These are phyloP conservation scores for Dothistroma pini DNA, from an alignment of 2,329 filamentous ascomycete species.

Conservation along the genomic window DNA sequence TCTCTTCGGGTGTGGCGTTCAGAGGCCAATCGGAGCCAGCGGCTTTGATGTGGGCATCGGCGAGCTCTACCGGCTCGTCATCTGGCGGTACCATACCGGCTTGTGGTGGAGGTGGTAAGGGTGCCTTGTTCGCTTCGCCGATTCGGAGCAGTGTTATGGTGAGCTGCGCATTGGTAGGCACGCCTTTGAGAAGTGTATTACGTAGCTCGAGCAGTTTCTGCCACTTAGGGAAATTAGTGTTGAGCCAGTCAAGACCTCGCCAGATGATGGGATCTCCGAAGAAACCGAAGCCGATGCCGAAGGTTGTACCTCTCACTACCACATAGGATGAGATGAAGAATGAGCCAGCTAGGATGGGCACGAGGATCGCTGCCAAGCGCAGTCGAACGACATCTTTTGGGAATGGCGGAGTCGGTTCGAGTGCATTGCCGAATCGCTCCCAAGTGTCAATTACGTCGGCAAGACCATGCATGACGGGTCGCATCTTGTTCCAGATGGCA, in stretches of 20 bases:
- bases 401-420: slow-evolving; percentile 50
- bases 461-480: slow-evolving; percentile 66
- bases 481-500: slow-evolving; percentile 72
- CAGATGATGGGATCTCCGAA: slow-evolving; percentile 74
- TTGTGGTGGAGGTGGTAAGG: slow-evolving; percentile 60
- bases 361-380: slow-evolving; percentile 45
- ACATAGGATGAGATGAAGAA: slow-evolving; percentile 49
- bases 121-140: slow-evolving; percentile 76
- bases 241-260: slow-evolving; percentile 56
- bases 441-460: slow-evolving; percentile 59
- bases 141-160: slow-evolving; percentile 76
- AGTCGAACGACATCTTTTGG: slow-evolving; percentile 43
- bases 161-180: slow-evolving; percentile 83
- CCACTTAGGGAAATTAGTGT: slow-evolving; percentile 65
- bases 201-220: slow-evolving; percentile 68
- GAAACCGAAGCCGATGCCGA: slow-evolving; percentile 69
- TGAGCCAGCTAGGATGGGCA: slow-evolving; percentile 43
- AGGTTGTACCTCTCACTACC: slow-evolving; percentile 60
- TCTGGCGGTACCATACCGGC: slow-evolving; percentile 43
- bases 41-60: slow-evolving; percentile 49
- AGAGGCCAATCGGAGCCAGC: slow-evolving; percentile 54
- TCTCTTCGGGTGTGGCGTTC: slow-evolving; percentile 61
- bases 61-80: slow-evolving; percentile 50
- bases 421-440: slow-evolving; percentile 59
- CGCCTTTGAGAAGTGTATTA: slow-evolving; percentile 73